Evolutionary conservation across 2,329 filamentous ascomycete genomes (phyloP), one percentile per base, ranked within the genome.

Genomic region (Apiospora saccharicola): DNA sequence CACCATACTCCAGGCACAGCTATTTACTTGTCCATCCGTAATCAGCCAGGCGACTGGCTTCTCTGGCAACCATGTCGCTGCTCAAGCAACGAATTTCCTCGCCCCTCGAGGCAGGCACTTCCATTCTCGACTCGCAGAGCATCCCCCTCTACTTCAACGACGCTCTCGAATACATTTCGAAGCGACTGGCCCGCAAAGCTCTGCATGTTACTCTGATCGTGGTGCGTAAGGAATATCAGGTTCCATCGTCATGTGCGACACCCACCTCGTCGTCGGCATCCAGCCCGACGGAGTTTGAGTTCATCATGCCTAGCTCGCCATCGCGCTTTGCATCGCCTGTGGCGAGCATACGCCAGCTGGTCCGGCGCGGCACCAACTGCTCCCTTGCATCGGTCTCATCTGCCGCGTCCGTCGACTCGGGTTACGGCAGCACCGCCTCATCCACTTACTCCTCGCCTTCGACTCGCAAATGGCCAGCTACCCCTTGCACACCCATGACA

Each of bases 41-140:
- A 64, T 64, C 57, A n/a, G 57, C 3, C 57, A 41, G 57, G 41
- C 57, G 57, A 64, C 34, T 41, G 57, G 57, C 30, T 64, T 41
- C 57, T 64, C 57, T 41, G 30, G 19, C 57, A 75, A 75, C 67
- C 67, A 80, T 80, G 77, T 73, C 78, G 84, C 78, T 84, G 51
- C 83, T 88, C 77, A 91, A 90, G 81, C 82, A 85, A 71, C 84
- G 82, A 72, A 92, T 92, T 76, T 91, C 90, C 1, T 87, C 89
- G 69, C 90, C 90, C 19, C 85, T 92, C 72, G 90, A 91, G 83
- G 90, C 90, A 41, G 90, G 90, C 24, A 82, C 83, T 57, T 91
- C 90, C 26, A 83, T 91, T 71, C 86, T 90, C 73, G 88, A 91
- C 76, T 83, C 84, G 46, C 85, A 90, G 75, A 86, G 87, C 72